Conservation (phyloP, 2,329 filamentous ascomycete species). For the Pseudogymnoascus pannorum region DNA sequence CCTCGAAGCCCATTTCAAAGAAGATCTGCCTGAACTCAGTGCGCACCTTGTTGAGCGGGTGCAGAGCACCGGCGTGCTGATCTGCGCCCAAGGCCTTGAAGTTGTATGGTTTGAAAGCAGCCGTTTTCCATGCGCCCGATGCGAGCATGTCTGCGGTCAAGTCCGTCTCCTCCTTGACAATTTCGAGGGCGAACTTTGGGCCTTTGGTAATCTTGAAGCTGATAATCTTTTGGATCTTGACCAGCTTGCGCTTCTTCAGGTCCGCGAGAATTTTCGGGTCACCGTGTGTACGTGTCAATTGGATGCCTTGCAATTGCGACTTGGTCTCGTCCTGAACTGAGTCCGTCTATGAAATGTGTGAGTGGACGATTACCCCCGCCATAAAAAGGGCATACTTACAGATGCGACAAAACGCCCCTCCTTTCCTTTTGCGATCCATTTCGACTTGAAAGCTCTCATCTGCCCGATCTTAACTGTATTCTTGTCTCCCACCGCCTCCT, state of each 20-base stretch:
- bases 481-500: conserved; percentile 64
- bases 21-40: conserved; percentile 96
- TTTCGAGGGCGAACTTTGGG: conserved; percentile 78
- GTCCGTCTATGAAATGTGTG: conserved; percentile 42
- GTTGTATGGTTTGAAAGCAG: conserved; percentile 78
- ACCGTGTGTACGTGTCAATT: conserved; percentile 58
- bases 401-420: conserved; percentile 48
- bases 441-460: conserved; percentile 84
- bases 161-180: conserved; percentile 90
- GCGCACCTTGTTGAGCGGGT: conserved; percentile 85
- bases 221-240: conserved; percentile 76
- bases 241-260: conserved; percentile 84
- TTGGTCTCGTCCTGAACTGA: conserved; percentile 74
- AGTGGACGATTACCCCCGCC: not conserved
- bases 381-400: conserved; percentile 31
- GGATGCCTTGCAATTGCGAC: conserved; percentile 66
- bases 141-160: conserved; percentile 88
- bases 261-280: conserved; percentile 74
- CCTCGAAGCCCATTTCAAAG: conserved; percentile 97
- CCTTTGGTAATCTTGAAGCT: conserved; percentile 81
- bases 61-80: conserved; percentile 54
- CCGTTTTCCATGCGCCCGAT: conserved; percentile 84
- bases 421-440: conserved; percentile 60
- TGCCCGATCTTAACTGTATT: conserved; percentile 76
- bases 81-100: conserved; percentile 59